Evolutionary conservation across 148 eudicot species (phyloP), one percentile per base, ranked within the genome.

Genomic region (Polygonum aviculare): DNA sequence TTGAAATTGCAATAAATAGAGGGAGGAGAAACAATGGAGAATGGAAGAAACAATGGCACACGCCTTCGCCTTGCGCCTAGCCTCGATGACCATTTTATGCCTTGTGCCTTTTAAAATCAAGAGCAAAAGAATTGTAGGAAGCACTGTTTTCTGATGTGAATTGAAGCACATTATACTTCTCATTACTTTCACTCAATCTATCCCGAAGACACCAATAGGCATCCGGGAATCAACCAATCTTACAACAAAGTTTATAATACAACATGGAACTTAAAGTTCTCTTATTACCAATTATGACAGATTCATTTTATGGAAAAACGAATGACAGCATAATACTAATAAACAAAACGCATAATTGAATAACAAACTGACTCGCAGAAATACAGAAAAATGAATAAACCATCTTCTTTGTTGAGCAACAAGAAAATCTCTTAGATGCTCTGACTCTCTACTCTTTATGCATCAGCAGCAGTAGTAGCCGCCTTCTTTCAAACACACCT

Each of bases 401-500:
- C 71, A 35, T 33, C 10, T 65, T 33, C 10, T 65, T 15, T 3
- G 21, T 36, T 16, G 72, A 67, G 72, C 71, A n/a, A 65, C 71
- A 15, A 65, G 71, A 65, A 33, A 21, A 65, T 4, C 38, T 35
- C 71, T 35, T 65, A n/a, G 6, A 60, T 60, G 69, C n/a, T 15
- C 70, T 22, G n/a, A 33, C 41, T 65, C 33, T 65, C 72, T 67
- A 67, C 72, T 67, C 72, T 65, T 65, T 65, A 35, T 12, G 41
- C 62, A 55, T 6, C 62, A 19, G 62, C 60, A 6, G 41, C 44
- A 22, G 36, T 60, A 26, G 67, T 26, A 21, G 71, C 71, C 41
- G 71, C 71, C 71, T 65, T 65, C 71, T 36, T 33, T 44, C 72
- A 67, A 67, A 67, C 44, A 35, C 36, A 40, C 12, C 71, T 65